Percentiles rank a stretch among this genome's conserved stretches.
Evolutionary conservation across 148 eudicot species (phyloP).

Genomic region (Amaranthus cruentus): DNA sequence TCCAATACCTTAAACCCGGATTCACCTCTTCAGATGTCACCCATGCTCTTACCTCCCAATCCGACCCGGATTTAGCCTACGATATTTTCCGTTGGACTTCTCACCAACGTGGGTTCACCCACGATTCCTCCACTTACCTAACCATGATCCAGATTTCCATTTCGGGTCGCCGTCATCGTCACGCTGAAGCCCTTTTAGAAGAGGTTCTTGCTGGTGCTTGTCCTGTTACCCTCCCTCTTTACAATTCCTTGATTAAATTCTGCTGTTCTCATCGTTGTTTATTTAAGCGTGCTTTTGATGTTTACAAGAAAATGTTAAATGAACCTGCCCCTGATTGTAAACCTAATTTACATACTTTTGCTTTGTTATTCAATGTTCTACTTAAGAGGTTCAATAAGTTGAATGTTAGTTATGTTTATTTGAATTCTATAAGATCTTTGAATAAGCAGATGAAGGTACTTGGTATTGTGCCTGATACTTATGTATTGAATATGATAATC

Average conservation of each 20-base stretch:
- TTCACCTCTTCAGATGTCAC: slow-evolving; percentile 68
- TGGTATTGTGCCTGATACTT: slow-evolving; percentile 75
- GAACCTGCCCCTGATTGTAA: slow-evolving; percentile 27
- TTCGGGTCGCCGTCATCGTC: slow-evolving; percentile 38
- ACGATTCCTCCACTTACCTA: slow-evolving; percentile 60
- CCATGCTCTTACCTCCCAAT: slow-evolving; percentile 52
- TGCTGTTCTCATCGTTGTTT: slow-evolving; percentile 54
- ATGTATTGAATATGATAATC: slow-evolving; percentile 69
- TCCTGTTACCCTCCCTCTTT: slow-evolving; percentile 43
- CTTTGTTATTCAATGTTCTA: slow-evolving; percentile 46
- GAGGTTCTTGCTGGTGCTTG: slow-evolving; percentile 87
- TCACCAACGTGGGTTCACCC: slow-evolving; percentile 62
- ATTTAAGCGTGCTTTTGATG: slow-evolving; percentile 67
- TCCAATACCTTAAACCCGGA: slow-evolving; percentile 60
- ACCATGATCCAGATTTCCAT: slow-evolving; percentile 57
- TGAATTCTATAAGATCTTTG: slow-evolving; percentile 57
- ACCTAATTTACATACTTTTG: slow-evolving; percentile 65
- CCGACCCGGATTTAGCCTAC: slow-evolving; percentile 78
- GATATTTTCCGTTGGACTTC: slow-evolving; percentile 94
- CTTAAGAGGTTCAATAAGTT: slow-evolving; percentile 58
- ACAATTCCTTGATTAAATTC: slow-evolving; percentile 58
- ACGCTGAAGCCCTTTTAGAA: slow-evolving; percentile 58
- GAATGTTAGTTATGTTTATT: slow-evolving; percentile 65
- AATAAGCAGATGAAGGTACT: slow-evolving; percentile 73
- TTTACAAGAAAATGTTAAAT: slow-evolving; percentile 63